Evolutionary conservation across 1,284 basidiomycete species (phyloP).

Genomic region (Ganoderma meredithae): DNA sequence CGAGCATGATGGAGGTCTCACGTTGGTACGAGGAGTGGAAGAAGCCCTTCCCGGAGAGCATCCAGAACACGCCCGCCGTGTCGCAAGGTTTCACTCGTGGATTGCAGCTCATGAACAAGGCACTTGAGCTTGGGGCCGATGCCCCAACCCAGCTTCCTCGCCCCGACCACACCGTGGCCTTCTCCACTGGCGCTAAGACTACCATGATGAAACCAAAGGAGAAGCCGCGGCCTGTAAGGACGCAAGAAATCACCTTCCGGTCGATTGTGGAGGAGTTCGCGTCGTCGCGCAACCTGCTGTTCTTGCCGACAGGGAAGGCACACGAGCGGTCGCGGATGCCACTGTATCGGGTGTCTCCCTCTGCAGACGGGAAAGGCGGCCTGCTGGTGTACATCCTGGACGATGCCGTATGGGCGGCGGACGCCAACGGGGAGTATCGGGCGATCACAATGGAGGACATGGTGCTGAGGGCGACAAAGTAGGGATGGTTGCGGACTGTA

Average conservation of each 20-base stretch:
- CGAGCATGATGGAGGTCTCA: conserved; percentile 90
- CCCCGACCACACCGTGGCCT: conserved; percentile 59
- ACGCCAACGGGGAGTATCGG: conserved; percentile 59
- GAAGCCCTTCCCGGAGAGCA: conserved; percentile 72
- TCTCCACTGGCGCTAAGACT: conserved; percentile 38
- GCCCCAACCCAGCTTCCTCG: conserved; percentile 70
- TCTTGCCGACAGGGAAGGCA: conserved; percentile 85
- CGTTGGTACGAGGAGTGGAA: conserved; percentile 96
- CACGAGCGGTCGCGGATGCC: conserved; percentile 88
- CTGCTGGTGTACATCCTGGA: conserved; percentile 86
- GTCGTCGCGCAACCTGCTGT: conserved; percentile 84
- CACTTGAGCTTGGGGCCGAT: conserved; percentile 83
- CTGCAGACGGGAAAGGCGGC: conserved; percentile 85
- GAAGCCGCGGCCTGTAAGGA: conserved; percentile 53
- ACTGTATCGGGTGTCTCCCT: conserved; percentile 82
- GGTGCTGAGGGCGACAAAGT: conserved; percentile 65
- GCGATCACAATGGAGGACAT: conserved; percentile 75
- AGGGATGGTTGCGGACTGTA: conserved; percentile 14
- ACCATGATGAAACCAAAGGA: conserved; percentile 39
- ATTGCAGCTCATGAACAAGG: conserved; percentile 91
- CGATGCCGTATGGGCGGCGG: conserved; percentile 85
- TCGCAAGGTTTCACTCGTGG: conserved; percentile 85
- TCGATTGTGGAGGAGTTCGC: conserved; percentile 90
- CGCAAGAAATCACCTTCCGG: conserved; percentile 89
- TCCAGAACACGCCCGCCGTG: conserved; percentile 71